A percentile compares a stretch with the other conserved stretches of the same genome.
These are phyloP conservation scores for Heterobasidion occidentale DNA, from an alignment of 1,284 basidiomycete genomes.

Conservation along the genomic window DNA sequence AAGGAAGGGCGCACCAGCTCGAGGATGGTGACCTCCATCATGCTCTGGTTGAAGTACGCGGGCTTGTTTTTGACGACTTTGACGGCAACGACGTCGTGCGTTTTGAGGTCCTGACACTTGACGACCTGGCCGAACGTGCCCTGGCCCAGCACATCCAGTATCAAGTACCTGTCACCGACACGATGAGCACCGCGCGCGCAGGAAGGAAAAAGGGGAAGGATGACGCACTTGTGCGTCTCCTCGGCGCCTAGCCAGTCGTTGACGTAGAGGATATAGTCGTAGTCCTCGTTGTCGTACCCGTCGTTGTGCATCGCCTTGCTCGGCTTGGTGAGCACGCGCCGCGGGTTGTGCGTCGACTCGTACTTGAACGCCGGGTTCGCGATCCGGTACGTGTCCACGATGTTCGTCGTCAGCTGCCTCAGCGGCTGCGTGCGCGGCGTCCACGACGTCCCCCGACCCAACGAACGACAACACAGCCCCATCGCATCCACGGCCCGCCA, in stretches of 20 bases:
- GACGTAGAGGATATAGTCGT: constrained; percentile 95
- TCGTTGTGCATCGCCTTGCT: constrained; percentile 92
- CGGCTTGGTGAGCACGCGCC: constrained; percentile 92
- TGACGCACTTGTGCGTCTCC: constrained; percentile 80
- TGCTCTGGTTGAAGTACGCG: constrained; percentile 98
- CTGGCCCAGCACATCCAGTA: constrained; percentile 96
- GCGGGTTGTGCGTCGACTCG: constrained; percentile 86
- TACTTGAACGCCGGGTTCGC: constrained; percentile 92
- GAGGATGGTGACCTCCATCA: constrained; percentile 99
- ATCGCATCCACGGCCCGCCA: neutral
- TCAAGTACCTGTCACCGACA: constrained; percentile 71
- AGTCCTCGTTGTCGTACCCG: constrained; percentile 94
- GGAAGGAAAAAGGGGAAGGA: constrained; percentile 1
- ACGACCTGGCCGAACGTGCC: constrained; percentile 99
- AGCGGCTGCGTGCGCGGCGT: constrained; percentile 50
- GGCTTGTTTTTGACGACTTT: constrained; percentile 99
- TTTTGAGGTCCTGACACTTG: constrained; percentile 99
- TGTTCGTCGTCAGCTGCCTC: constrained; percentile 79
- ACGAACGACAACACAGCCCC: neutral
- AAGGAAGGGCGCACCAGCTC: constrained; percentile 64
- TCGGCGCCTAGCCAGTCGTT: constrained; percentile 92
- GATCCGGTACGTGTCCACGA: constrained; percentile 84
- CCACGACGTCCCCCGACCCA: neutral
- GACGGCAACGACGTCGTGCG: constrained; percentile 96
- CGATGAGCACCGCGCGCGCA: constrained; percentile 8